Conservation (phyloP, 306 rosid species). For the Corylus americana region DNA sequence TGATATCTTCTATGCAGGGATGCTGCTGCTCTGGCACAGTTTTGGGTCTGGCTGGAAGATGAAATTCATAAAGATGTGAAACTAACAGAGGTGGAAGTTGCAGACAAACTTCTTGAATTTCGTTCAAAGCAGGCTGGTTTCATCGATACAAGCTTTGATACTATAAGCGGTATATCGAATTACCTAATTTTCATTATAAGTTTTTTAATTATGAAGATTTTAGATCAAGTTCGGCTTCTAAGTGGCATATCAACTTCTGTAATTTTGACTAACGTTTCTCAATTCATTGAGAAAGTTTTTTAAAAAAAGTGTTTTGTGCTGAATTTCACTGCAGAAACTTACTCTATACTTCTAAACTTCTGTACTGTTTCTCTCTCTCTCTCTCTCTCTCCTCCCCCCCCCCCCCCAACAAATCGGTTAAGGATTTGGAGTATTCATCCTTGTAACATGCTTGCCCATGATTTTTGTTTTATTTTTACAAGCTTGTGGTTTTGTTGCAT, state of each 20-base stretch:
- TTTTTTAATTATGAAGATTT: background rate
- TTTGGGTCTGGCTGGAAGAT: constrained; percentile 93
- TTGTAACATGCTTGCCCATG: background rate
- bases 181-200: background rate
- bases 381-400: no score
- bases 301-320: background rate
- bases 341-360: background rate
- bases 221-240: background rate
- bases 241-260: background rate
- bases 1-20: constrained; percentile 62
- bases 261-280: background rate
- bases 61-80: constrained; percentile 53
- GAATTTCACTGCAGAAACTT: background rate
- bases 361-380: background rate
- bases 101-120: constrained; percentile 86
- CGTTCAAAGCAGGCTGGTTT: constrained; percentile 89
- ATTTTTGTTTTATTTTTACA: background rate
- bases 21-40: constrained; percentile 88
- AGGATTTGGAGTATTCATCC: background rate
- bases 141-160: constrained; percentile 90
- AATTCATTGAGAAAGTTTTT: background rate
- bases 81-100: constrained; percentile 79
- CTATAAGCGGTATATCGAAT: constrained; percentile 68
- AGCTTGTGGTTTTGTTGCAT: constrained; percentile 15
- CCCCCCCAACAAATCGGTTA: background rate